These are phyloP conservation scores for Hondaea fermentalgiana DNA, from an alignment of 108 stramenopile species.

Conservation along the genomic window DNA sequence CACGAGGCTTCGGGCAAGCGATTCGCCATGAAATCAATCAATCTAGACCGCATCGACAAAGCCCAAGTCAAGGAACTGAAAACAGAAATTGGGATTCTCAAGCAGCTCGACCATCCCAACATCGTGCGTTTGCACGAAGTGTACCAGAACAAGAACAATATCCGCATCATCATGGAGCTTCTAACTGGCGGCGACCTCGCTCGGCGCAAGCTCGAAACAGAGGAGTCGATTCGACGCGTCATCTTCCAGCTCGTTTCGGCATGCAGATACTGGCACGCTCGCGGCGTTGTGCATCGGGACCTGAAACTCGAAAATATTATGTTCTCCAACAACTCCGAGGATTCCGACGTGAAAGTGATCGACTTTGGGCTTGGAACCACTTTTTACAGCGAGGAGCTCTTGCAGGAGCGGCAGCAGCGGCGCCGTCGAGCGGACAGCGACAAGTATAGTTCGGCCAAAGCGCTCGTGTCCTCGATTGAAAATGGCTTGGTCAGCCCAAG, in stretches of 20 bases:
- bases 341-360: constrained; percentile 68
- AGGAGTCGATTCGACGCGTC: constrained; percentile 37
- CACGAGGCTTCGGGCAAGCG: neutral
- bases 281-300: constrained; percentile 77
- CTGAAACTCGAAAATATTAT: constrained; percentile 82
- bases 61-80: constrained; percentile 63
- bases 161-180: constrained; percentile 66
- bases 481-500: neutral
- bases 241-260: constrained; percentile 57
- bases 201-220: constrained; percentile 67
- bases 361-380: constrained; percentile 73
- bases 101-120: constrained; percentile 70
- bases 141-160: constrained; percentile 45
- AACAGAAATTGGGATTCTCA: constrained; percentile 76
- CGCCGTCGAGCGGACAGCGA: neutral
- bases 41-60: constrained; percentile 25
- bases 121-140: constrained; percentile 70
- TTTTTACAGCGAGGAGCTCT: constrained; percentile 7
- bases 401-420: constrained; percentile 24
- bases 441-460: neutral
- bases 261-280: constrained; percentile 66
- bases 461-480: neutral
- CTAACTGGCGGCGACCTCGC: constrained; percentile 76
- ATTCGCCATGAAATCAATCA: constrained; percentile 37
- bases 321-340: constrained; percentile 44